Base-by-base conservation (phyloP, 2,329 filamentous ascomycete genomes). In the Alternaria rosae region DNA sequence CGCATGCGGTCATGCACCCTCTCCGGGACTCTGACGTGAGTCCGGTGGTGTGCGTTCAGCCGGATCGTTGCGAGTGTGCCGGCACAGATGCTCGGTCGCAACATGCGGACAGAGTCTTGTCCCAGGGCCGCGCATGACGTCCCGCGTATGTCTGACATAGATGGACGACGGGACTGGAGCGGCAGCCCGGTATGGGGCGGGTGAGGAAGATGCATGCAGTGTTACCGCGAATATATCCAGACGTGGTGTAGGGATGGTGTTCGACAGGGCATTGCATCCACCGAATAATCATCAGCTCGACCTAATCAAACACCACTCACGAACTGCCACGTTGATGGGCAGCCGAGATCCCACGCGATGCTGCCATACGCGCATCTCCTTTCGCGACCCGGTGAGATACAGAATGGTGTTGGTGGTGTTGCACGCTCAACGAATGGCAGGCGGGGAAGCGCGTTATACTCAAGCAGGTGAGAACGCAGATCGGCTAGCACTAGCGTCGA, bases 311-410 rank as follows among this genome's bases (percentile, higher is more conserved):
- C 41, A 44, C 51, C 57, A 47, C 32, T 55, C 12, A n/a, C 41
- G 21, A 15, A n/a, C 45, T 57, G 61, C 63, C 67, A 71, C 67
- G 64, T 70, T 59, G 63, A 48, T 55, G 41, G n/a, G 54, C 21
- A 23, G 56, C 52, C 44, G 30, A 47, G 26, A 21, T 32, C 13
- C 15, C 52, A 7, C 42, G 32, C 21, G 32, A 30, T 57, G 28
- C 55, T 60, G 61, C 55, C 61, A 47, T 64, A 65, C 68, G 68
- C 68, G 62, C 65, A 68, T 68, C 62, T 70, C 55, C 57, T 50
- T 51, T 53, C 21, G 26, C 26, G 23, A 32, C 21, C 45, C 38
- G 54, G 48, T 57, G 54, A 57, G 42, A 44, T 43, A 28, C 6
- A 52, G 20, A 42, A 23, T 5, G n/a, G 15, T 30, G 51, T 50